Percentiles rank a stretch among this genome's conserved stretches.
Conservation (phyloP, 768 basidiomycete genomes). For the Postia placenta region DNA sequence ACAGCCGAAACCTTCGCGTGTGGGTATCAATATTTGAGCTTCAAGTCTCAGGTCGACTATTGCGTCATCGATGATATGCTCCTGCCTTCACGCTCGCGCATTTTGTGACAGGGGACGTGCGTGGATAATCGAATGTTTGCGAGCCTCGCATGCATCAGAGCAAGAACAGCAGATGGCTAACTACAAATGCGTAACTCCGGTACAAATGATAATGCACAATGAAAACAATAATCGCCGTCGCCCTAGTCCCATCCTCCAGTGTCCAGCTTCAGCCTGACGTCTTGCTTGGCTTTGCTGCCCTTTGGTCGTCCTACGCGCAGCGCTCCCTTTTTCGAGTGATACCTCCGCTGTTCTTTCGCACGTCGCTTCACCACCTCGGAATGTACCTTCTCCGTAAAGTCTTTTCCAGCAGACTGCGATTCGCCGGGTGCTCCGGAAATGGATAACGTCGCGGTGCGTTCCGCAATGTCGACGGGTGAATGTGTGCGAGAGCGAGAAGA, state of each 20-base stretch:
- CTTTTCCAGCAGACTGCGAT: conserved; percentile 17
- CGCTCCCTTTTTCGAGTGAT: conserved; percentile 69
- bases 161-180: too few relatives aligned
- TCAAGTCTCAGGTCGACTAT: too few relatives aligned
- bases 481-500: conserved; percentile 23
- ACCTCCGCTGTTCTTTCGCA: conserved; percentile 61
- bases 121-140: too few relatives aligned
- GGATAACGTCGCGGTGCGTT: conserved; percentile 36
- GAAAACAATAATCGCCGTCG: too few relatives aligned
- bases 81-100: too few relatives aligned
- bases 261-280: conserved; percentile 58
- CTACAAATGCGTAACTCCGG: too few relatives aligned
- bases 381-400: conserved; percentile 55
- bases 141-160: too few relatives aligned
- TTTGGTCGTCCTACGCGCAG: conserved; percentile 60
- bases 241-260: conserved; percentile 30
- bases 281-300: conserved; percentile 85
- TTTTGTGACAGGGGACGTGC: too few relatives aligned
- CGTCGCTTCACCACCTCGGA: conserved; percentile 54
- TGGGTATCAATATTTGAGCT: too few relatives aligned
- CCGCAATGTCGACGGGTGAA: conserved; percentile 38
- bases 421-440: conserved; percentile 13
- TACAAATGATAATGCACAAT: too few relatives aligned
- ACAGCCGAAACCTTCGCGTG: too few relatives aligned
- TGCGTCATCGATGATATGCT: too few relatives aligned